These are phyloP conservation scores for Yamadazyma membranifaciens DNA, from an alignment of 1,139 yeast genomes.

Conservation along the genomic window DNA sequence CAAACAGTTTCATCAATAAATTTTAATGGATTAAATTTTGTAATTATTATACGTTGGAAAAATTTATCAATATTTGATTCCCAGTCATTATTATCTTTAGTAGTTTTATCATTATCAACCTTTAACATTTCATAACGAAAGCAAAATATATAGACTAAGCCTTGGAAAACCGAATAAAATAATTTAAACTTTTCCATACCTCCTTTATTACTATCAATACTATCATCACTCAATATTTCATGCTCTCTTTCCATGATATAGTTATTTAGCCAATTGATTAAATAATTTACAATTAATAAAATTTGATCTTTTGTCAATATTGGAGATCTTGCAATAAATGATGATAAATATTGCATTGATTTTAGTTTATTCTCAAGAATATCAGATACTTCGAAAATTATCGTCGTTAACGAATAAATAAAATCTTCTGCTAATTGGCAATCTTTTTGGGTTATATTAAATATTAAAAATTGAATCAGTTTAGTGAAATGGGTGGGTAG, in stretches of 20 bases:
- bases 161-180: conserved; percentile 92
- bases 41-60: conserved; percentile 80
- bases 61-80: conserved; percentile 81
- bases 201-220: conserved; percentile 29
- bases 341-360: conserved; percentile 88
- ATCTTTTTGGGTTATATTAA: conserved; percentile 78
- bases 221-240: conserved; percentile 52
- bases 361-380: conserved; percentile 75
- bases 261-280: conserved; percentile 79
- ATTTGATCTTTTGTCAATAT: conserved; percentile 69
- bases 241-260: conserved; percentile 80
- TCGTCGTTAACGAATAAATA: conserved; percentile 77
- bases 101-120: conserved; percentile 21
- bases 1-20: conserved; percentile 95
- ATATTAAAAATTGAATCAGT: conserved; percentile 81
- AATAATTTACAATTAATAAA: conserved; percentile 72
- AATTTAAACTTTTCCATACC: conserved; percentile 81
- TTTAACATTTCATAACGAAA: conserved; percentile 71
- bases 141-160: conserved; percentile 86
- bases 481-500: conserved; percentile 92
- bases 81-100: conserved; percentile 49
- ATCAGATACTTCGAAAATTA: conserved; percentile 69
- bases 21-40: conserved; percentile 90
- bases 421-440: conserved; percentile 83
- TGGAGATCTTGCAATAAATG: conserved; percentile 87